A percentile compares a stretch with the other conserved stretches of the same genome.
Conservation (phyloP, 139 green algal genomes). For the Asterochloris erici region DNA sequence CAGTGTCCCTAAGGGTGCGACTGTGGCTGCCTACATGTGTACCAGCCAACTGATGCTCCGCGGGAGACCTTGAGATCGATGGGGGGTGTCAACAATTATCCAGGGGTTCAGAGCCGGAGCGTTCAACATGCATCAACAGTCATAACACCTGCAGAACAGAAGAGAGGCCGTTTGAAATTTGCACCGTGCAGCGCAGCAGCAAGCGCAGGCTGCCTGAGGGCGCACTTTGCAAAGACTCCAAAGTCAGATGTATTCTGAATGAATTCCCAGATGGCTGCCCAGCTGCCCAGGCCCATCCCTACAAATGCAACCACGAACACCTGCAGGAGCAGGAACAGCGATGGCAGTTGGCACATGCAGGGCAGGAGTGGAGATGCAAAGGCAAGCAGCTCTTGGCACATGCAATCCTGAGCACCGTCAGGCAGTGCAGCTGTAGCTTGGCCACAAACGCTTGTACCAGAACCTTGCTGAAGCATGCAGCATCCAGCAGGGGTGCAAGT, state of each 20-base stretch:
- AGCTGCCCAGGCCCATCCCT: slow-evolving; percentile 12
- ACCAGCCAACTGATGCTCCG: no score
- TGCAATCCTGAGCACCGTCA: neutral
- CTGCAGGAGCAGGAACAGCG: neutral
- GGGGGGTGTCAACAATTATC: no score
- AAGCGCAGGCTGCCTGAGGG: no score
- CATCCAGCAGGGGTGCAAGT: neutral
- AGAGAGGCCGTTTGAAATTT: no score
- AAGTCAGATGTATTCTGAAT: slow-evolving; percentile 3
- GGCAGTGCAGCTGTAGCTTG: neutral
- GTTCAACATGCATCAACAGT: no score
- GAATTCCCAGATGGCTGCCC: neutral
- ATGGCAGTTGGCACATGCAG: neutral
- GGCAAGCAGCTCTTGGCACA: neutral
- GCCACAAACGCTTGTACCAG: neutral
- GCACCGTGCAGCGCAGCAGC: no score
- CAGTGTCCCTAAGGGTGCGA: no score
- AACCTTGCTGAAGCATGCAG: neutral
- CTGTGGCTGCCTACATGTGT: no score
- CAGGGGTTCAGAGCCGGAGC: no score
- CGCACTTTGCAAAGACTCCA: slow-evolving; percentile 9
- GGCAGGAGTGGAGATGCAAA: neutral
- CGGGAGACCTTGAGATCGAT: no score
- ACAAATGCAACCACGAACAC: slow-evolving; percentile 3
- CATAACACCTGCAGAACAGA: no score